phyloP scores from a whole-genome alignment of 371 early-diverging fungal genomes.

The Mucor mucedo region DNA sequence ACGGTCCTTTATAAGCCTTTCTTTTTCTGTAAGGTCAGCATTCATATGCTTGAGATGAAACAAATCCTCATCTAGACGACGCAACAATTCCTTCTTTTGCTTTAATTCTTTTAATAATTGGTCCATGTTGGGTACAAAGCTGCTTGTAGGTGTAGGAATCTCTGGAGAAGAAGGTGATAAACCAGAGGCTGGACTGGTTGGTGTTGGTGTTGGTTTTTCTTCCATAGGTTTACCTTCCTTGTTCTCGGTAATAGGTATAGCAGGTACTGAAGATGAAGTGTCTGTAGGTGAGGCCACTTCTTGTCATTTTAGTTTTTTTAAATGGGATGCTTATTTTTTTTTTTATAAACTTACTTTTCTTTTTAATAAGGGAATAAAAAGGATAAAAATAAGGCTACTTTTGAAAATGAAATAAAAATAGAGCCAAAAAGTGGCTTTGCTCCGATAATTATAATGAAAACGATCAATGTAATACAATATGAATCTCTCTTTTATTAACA shows the following conservation, averaged over 20 bases:
- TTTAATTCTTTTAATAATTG: constrained; percentile 15
- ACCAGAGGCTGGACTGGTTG: neutral
- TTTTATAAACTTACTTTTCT: neutral
- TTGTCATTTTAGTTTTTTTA: neutral
- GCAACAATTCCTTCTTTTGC: constrained; percentile 17
- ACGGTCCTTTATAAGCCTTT: constrained; percentile 14
- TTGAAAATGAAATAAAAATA: neutral
- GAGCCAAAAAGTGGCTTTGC: constrained; percentile 3
- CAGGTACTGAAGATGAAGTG: neutral
- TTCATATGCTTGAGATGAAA: constrained; percentile 17
- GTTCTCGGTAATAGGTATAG: neutral
- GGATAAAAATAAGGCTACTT: neutral
- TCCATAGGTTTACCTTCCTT: neutral
- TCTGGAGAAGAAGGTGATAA: constrained; percentile 4
- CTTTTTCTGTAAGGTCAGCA: constrained; percentile 19
- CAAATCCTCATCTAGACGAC: constrained; percentile 27
- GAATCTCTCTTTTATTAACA: neutral
- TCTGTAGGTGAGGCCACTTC: neutral
- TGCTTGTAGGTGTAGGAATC: constrained; percentile 1
- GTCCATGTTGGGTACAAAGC: constrained; percentile 11
- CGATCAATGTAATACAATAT: neutral
- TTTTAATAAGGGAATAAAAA: neutral
- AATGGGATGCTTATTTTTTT: neutral
- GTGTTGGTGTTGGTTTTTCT: neutral
- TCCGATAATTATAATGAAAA: neutral